Evolutionary conservation across 1,284 basidiomycete species (phyloP).

Genomic region (Phellopilus nigrolimitatus): DNA sequence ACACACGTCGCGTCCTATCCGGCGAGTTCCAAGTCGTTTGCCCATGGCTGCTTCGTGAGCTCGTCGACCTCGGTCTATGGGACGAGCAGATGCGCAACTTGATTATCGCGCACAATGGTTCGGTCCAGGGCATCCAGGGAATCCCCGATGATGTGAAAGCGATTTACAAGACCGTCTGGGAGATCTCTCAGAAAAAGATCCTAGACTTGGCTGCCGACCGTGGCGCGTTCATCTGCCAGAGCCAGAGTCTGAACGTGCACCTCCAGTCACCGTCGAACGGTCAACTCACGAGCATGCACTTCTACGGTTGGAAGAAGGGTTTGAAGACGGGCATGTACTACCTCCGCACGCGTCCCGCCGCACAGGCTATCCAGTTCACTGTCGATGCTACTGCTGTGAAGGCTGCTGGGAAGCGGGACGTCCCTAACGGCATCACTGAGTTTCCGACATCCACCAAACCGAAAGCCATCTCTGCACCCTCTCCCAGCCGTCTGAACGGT

Average conservation of each 20-base stretch:
- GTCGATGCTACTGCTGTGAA: constrained; percentile 82
- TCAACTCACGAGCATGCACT: constrained; percentile 98
- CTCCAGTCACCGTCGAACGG: constrained; percentile 88
- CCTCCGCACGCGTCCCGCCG: constrained; percentile 90
- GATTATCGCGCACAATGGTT: constrained; percentile 97
- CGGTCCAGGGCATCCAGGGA: constrained; percentile 84
- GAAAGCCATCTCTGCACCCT: constrained; percentile 24
- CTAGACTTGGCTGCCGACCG: constrained; percentile 98
- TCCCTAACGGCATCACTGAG: constrained; percentile 32
- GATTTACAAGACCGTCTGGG: constrained; percentile 99
- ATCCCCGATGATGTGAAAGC: constrained; percentile 92
- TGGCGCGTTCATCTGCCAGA: constrained; percentile 98
- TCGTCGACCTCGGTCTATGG: constrained; percentile 95
- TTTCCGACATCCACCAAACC: constrained; percentile 36
- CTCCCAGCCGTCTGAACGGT: constrained; percentile 19
- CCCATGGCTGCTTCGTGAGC: constrained; percentile 96
- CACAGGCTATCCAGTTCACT: constrained; percentile 97
- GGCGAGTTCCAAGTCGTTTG: constrained; percentile 99
- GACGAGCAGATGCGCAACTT: constrained; percentile 99
- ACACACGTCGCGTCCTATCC: constrained; percentile 97
- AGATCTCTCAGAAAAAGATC: constrained; percentile 98
- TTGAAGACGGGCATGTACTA: constrained; percentile 99
- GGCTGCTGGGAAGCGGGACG: constrained; percentile 56
- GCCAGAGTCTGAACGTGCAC: constrained; percentile 89
- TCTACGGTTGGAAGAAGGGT: constrained; percentile 99